These are phyloP conservation scores for Yarrowia yakushimensis DNA, from an alignment of 805 yeast species.

Conservation along the genomic window DNA sequence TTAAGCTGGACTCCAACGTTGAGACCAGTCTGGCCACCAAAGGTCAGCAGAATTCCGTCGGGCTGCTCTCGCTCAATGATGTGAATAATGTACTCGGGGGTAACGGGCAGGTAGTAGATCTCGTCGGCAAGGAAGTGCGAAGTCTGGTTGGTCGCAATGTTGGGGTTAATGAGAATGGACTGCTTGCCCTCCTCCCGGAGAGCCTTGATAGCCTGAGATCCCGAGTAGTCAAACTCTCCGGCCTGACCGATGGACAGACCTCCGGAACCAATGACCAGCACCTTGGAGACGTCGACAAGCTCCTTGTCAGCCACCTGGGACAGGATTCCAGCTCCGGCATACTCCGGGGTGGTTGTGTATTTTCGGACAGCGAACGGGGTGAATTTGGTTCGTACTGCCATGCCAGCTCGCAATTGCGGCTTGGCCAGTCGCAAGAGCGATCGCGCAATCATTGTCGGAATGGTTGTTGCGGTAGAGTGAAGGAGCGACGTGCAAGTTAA, in stretches of 20 bases:
- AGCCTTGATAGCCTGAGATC: conserved; percentile 97
- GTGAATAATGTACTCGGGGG: conserved; percentile 92
- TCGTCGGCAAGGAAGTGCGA: conserved; percentile 94
- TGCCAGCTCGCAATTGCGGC: conserved; percentile 25
- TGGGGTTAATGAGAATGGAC: conserved; percentile 87
- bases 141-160: conserved; percentile 95
- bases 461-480: neutral
- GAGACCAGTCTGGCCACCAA: conserved; percentile 98
- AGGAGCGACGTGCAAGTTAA: conserved; percentile 13
- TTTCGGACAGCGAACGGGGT: neutral
- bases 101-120: conserved; percentile 91
- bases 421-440: conserved; percentile 24
- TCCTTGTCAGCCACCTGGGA: conserved; percentile 35
- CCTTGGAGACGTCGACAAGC: conserved; percentile 80
- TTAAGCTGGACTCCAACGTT: conserved; percentile 95
- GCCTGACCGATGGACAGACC: conserved; percentile 98
- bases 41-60: conserved; percentile 91
- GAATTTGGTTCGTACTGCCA: conserved; percentile 14
- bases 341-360: conserved; percentile 28
- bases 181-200: conserved; percentile 82
- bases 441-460: conserved; percentile 19
- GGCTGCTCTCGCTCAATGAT: conserved; percentile 95
- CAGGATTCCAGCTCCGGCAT: conserved; percentile 42
- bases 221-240: conserved; percentile 96
- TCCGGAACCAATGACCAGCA: conserved; percentile 93